These are phyloP conservation scores for Vitis rupestris DNA, from an alignment of 164 flowering plant species.

Conservation along the genomic window DNA sequence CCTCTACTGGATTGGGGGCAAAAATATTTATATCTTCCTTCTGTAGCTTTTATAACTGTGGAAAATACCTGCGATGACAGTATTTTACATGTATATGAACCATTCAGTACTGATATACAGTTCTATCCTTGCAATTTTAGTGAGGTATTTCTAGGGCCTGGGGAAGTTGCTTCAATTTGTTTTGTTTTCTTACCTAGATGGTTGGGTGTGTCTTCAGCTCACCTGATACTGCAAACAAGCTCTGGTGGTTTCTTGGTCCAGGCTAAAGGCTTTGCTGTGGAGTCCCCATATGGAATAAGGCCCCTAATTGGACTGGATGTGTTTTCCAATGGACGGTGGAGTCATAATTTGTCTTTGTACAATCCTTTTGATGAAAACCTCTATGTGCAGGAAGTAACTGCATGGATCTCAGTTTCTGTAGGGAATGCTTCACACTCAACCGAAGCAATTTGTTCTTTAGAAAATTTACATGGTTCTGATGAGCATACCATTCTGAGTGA, in stretches of 20 bases:
- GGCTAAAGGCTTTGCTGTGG: slow-evolving; percentile 62
- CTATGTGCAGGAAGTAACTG: slow-evolving; percentile 53
- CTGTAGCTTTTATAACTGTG: slow-evolving; percentile 59
- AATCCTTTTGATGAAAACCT: slow-evolving; percentile 63
- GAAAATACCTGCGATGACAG: slow-evolving; percentile 51
- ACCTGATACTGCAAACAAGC: slow-evolving; percentile 73
- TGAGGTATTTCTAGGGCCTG: slow-evolving; percentile 59
- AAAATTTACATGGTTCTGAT: slow-evolving; percentile 15
- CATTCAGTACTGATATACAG: slow-evolving; percentile 65
- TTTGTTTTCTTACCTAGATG: slow-evolving; percentile 69
- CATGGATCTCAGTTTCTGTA: slow-evolving; percentile 49
- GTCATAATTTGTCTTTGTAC: slow-evolving; percentile 57
- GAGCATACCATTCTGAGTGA: slow-evolving; percentile 12
- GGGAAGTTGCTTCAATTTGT: slow-evolving; percentile 65
- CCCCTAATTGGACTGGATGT: slow-evolving; percentile 37
- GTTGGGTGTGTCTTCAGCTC: slow-evolving; percentile 64
- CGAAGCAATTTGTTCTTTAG: slow-evolving; percentile 48
- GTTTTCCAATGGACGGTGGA: slow-evolving; percentile 43
- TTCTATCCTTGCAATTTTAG: slow-evolving; percentile 71
- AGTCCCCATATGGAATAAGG: slow-evolving; percentile 55
- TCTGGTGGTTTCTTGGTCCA: slow-evolving; percentile 71
- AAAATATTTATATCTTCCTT: slow-evolving; percentile 52
- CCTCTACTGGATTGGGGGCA: slow-evolving; percentile 71
- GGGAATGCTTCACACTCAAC: slow-evolving; percentile 41
- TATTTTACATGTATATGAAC: slow-evolving; percentile 59